Evolutionary conservation across 306 rosid genomes (phyloP).

Genomic region (Quercus ilex): DNA sequence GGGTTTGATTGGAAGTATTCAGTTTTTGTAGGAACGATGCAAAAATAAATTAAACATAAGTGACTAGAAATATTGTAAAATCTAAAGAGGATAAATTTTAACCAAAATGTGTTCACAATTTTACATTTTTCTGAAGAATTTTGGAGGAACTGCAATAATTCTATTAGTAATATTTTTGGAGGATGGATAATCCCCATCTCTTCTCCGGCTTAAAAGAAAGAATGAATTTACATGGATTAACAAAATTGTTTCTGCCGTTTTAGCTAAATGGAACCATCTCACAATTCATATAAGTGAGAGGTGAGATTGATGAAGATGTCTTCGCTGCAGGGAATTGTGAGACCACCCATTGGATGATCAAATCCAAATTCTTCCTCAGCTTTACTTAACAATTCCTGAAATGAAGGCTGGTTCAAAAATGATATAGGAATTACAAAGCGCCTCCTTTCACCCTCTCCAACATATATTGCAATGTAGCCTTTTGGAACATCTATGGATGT

Average conservation of each 20-base stretch:
- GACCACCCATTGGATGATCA: constrained; percentile 50
- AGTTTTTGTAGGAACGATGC: too few relatives aligned
- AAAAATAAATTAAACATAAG: too few relatives aligned
- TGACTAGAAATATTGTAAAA: too few relatives aligned
- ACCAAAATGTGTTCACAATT: too few relatives aligned
- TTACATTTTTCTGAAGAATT: too few relatives aligned
- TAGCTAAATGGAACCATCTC: background rate
- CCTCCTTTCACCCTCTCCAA: constrained; percentile 41
- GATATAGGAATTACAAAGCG: constrained; percentile 34
- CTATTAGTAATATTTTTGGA: too few relatives aligned
- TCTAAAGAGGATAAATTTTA: too few relatives aligned
- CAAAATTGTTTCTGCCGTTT: background rate
- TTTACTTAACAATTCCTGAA: constrained; percentile 31
- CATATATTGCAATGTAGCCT: constrained; percentile 48
- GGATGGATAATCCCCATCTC: too few relatives aligned
- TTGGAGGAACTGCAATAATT: too few relatives aligned
- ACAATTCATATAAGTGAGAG: constrained; percentile 17
- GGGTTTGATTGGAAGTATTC: too few relatives aligned
- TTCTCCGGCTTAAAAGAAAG: background rate
- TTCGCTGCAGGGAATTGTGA: constrained; percentile 48
- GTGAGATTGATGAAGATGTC: constrained; percentile 30
- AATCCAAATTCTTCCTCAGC: constrained; percentile 50
- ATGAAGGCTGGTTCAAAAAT: constrained; percentile 38
- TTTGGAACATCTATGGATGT: constrained; percentile 30
- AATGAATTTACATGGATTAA: too few relatives aligned